phyloP scores from a whole-genome alignment of 176 grass and related monocot genomes.

The Olyra latifolia region DNA sequence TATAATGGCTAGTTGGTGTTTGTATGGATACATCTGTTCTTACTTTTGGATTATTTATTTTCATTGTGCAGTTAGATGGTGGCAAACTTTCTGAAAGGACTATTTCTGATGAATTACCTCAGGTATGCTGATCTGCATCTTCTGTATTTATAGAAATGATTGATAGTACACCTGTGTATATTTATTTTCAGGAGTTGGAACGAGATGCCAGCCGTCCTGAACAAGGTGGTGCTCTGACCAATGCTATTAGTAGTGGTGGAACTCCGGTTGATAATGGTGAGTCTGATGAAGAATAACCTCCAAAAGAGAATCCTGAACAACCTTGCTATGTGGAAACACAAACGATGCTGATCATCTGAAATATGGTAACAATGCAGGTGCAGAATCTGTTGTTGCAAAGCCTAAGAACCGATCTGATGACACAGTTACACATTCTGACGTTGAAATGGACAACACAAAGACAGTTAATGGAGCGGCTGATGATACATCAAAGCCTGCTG shows the following conservation, averaged over 20 bases:
- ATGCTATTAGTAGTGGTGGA: constrained; percentile 36
- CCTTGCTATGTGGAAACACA: constrained; percentile 29
- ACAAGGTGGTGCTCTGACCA: constrained; percentile 45
- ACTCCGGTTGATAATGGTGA: constrained; percentile 51
- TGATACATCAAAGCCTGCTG: constrained; percentile 31
- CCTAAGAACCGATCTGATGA: constrained; percentile 32
- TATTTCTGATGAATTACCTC: constrained; percentile 77
- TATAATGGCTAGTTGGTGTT: neutral
- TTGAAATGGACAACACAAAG: constrained; percentile 33
- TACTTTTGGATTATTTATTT: constrained; percentile 28
- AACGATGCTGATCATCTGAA: constrained; percentile 48
- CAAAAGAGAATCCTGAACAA: constrained; percentile 58
- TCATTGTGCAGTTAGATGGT: constrained; percentile 59
- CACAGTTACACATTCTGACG: constrained; percentile 17
- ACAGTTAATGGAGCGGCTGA: constrained; percentile 46
- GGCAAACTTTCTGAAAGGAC: constrained; percentile 86
- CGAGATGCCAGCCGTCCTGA: constrained; percentile 58
- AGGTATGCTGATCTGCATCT: constrained; percentile 44
- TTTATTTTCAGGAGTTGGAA: constrained; percentile 55
- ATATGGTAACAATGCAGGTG: constrained; percentile 36
- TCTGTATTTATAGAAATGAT: constrained; percentile 20
- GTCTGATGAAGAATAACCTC: constrained; percentile 38
- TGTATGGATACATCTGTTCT: constrained; percentile 9
- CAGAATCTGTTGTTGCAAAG: constrained; percentile 13
- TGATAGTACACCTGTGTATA: constrained; percentile 2